Base-by-base conservation (phyloP, 805 yeast species). In the Yamadazyma ubonensis region DNA sequence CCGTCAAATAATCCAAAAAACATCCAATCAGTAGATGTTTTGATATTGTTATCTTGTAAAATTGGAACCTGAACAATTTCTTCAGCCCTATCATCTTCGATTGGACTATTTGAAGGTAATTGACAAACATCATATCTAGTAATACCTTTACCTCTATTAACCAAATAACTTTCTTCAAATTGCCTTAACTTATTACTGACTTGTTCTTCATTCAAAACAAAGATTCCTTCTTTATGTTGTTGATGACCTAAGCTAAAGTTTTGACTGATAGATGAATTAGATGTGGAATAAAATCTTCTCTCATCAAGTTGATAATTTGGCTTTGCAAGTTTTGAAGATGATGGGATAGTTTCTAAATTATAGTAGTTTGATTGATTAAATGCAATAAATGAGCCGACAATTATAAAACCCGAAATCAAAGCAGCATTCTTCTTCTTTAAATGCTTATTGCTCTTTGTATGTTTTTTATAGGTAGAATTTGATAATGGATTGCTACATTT, bases 1-100 rank as follows among this genome's bases (percentile, higher is more conserved):
- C 99, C 99, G 61, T 93, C 99, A 58, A 83, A 91, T 0, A 93
- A 79, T 4, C 98, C 96, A 78, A 95, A 93, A 57, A 93, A 88
- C 76, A 86, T 84, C 85, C 96, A 83, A 59, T 91, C 96, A 0
- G 65, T 72, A 49, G 52, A 65, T 52, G 60, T 73, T 70, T 48
- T 74, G 34, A 69, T 59, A 38, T 78, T 70, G 44, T 77, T 79
- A 42, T 81, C 86, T 52, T 78, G 79, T 41, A 70, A 56, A n/a
- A 84, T 67, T 5, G 89, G 86, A 1, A 82, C 81, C 40, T 83
- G 85, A 6, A 85, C 77, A 25, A 86, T 79, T 46, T 83, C 83
- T 55, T 90, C 98, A 2, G 91, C 77, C 44, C 93, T 78, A 54
- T 87, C 96, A 58, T 93, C 99, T 59, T 93, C 99, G 48, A 90